phyloP scores from a whole-genome alignment of 2,329 filamentous ascomycete species.

The Tolypocladium amazonense region DNA sequence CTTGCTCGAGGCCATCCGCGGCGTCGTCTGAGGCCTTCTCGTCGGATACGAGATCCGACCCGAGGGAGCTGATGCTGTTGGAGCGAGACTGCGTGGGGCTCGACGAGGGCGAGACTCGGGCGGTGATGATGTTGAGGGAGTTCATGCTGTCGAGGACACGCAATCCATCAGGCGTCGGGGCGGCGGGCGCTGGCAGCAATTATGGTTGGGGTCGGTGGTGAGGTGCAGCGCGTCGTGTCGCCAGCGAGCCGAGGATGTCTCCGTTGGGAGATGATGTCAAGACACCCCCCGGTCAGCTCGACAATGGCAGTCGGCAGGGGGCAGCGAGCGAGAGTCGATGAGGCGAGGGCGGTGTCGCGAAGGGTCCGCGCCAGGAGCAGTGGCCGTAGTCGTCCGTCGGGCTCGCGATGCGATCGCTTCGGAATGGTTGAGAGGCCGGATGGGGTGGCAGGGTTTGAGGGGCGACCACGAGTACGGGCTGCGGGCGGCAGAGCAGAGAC shows the following conservation, averaged over 20 bases:
- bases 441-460: neutral
- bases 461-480: neutral
- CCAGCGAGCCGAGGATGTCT: neutral
- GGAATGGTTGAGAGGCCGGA: neutral
- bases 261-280: neutral
- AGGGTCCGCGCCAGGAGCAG: neutral
- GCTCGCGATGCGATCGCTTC: neutral
- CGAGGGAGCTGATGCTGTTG: slow-evolving; percentile 47
- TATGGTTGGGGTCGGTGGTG: neutral
- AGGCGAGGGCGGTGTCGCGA: neutral
- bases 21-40: slow-evolving; percentile 22
- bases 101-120: slow-evolving; percentile 59
- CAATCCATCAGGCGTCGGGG: slow-evolving; percentile 39
- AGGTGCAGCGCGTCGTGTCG: neutral
- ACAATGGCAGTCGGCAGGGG: neutral
- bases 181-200: neutral
- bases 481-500: neutral
- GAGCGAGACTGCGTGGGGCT: slow-evolving; percentile 47
- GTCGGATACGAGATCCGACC: slow-evolving; percentile 33
- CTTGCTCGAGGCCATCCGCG: slow-evolving; percentile 23
- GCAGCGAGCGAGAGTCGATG: neutral
- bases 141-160: slow-evolving; percentile 64
- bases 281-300: neutral
- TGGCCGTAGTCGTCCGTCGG: neutral
- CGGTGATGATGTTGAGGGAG: slow-evolving; percentile 88